These are phyloP conservation scores for Cochlearia excelsa DNA, from an alignment of 345 rosid genomes.

Conservation along the genomic window DNA sequence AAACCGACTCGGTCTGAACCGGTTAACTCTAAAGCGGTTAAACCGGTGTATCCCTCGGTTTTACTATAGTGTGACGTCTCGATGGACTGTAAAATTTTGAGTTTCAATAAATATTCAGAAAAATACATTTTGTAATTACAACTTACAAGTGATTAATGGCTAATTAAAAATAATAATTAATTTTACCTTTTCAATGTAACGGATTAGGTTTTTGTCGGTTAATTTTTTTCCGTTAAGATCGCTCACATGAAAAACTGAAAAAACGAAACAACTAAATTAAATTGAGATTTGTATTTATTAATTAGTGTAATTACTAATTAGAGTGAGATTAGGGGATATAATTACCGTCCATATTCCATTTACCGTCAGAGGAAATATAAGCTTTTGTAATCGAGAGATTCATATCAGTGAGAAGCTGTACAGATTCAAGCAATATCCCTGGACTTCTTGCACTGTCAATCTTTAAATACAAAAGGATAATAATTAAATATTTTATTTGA, in stretches of 20 bases:
- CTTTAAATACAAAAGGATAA: conserved; percentile 27
- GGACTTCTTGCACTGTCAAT: conserved; percentile 86
- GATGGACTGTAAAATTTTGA: conserved; percentile 46
- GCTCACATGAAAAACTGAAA: conserved; percentile 76
- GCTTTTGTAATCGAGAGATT: conserved; percentile 88
- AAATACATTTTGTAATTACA: not conserved
- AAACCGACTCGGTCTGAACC: conserved; percentile 78
- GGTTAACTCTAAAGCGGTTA: conserved; percentile 67
- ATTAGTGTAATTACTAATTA: not conserved
- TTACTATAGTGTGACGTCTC: conserved; percentile 49
- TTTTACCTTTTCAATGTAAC: conserved; percentile 79
- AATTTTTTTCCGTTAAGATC: conserved; percentile 78
- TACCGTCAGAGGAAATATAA: conserved; percentile 81
- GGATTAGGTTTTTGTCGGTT: conserved; percentile 69
- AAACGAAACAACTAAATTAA: not conserved
- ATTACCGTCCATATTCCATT: conserved; percentile 85
- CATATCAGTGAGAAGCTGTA: conserved; percentile 91
- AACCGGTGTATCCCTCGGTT: conserved; percentile 45
- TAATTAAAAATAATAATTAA: not conserved
- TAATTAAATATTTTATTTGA: not conserved
- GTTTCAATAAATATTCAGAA: not conserved
- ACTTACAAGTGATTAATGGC: conserved; percentile 1
- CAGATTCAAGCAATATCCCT: conserved; percentile 84
- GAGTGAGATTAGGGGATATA: conserved; percentile 32
- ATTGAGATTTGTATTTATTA: not conserved